Evolutionary conservation across 2,329 filamentous ascomycete species (phyloP).

Genomic region (Pestalotiopsis sp.): DNA sequence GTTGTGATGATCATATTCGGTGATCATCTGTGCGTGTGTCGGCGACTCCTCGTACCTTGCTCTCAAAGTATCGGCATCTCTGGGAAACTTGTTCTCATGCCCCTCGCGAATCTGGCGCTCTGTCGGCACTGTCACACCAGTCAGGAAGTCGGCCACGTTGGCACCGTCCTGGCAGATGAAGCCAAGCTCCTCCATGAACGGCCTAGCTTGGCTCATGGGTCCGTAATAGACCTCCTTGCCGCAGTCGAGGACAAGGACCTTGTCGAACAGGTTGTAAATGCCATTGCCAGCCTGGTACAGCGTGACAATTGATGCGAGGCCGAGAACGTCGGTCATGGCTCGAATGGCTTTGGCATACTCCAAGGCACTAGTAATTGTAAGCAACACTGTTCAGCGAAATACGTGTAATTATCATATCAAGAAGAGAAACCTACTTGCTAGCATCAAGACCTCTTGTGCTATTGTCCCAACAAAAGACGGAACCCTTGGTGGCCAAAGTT

Average conservation of each 20-base stretch:
- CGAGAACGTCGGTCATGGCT: slow-evolving; percentile 15
- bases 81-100: slow-evolving; percentile 43
- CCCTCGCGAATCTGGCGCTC: slow-evolving; percentile 63
- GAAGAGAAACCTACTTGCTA: slow-evolving; percentile 48
- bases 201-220: slow-evolving; percentile 56
- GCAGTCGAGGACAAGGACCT: slow-evolving; percentile 68
- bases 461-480: slow-evolving; percentile 70
- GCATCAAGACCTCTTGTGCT: slow-evolving; percentile 68
- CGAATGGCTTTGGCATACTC: slow-evolving; percentile 56
- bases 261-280: slow-evolving; percentile 72
- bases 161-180: slow-evolving; percentile 65
- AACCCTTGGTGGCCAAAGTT: slow-evolving; percentile 57
- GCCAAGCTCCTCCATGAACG: slow-evolving; percentile 67
- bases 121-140: slow-evolving; percentile 66
- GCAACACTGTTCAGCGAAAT: not conserved
- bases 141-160: slow-evolving; percentile 68
- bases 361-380: slow-evolving; percentile 42
- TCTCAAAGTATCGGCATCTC: slow-evolving; percentile 46
- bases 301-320: slow-evolving; percentile 60
- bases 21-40: not conserved
- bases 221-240: slow-evolving; percentile 70
- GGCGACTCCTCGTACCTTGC: slow-evolving; percentile 53
- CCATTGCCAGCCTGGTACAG: slow-evolving; percentile 72
- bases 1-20: slow-evolving; percentile 8
- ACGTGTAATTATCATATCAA: not conserved